phyloP scores from a whole-genome alignment of 2,329 filamentous ascomycete genomes.

The Leptographium lundbergii region DNA sequence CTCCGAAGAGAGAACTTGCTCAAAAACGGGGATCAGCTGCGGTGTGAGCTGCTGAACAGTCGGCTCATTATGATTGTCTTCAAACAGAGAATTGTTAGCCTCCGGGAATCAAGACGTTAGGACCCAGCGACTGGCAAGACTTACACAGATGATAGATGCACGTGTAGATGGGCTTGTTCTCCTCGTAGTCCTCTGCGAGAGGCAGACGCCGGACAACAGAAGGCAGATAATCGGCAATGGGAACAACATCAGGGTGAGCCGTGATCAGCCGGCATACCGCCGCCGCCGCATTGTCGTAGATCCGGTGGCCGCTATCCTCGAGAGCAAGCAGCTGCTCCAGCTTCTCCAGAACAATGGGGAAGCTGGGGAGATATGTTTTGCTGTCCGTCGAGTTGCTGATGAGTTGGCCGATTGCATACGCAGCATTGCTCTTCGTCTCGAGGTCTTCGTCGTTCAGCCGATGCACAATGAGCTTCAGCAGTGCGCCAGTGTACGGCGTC shows the following conservation, averaged over 20 bases:
- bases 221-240: conserved; percentile 70
- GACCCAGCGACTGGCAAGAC: conserved; percentile 22
- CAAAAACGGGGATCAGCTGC: conserved; percentile 56
- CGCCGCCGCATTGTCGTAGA: conserved; percentile 86
- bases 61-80: conserved; percentile 54
- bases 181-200: conserved; percentile 85
- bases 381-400: conserved; percentile 68
- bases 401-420: conserved; percentile 79
- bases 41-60: conserved; percentile 59
- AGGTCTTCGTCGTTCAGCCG: conserved; percentile 80
- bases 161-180: conserved; percentile 87
- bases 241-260: conserved; percentile 71
- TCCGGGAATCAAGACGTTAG: background rate
- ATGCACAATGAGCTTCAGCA: conserved; percentile 73
- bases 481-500: conserved; percentile 63
- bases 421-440: conserved; percentile 89
- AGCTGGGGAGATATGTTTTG: conserved; percentile 60
- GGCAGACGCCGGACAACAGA: conserved; percentile 68
- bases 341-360: conserved; percentile 67
- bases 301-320: conserved; percentile 51
- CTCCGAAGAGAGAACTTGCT: conserved; percentile 57
- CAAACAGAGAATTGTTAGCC: background rate
- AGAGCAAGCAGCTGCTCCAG: conserved; percentile 75
- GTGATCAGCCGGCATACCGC: conserved; percentile 88
- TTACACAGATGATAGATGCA: conserved; percentile 80